Percentiles rank a stretch among this genome's conserved stretches.
These are phyloP conservation scores for Tolypocladium tundrense DNA, from an alignment of 2,329 filamentous ascomycete genomes.

Conservation along the genomic window DNA sequence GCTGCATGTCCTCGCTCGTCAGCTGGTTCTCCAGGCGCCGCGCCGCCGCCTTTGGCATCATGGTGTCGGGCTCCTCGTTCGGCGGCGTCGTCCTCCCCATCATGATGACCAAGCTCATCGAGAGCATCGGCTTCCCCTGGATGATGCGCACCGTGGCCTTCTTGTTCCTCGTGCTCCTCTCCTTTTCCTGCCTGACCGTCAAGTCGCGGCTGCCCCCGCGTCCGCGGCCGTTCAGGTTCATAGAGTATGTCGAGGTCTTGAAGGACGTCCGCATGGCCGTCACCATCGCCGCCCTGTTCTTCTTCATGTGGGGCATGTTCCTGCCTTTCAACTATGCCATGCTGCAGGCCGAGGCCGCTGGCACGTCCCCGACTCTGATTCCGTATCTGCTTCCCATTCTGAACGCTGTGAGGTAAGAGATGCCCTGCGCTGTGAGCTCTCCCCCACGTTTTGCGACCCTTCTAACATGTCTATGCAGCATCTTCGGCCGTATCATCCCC, in stretches of 20 bases:
- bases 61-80: conserved; percentile 41
- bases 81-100: conserved; percentile 52
- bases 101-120: conserved; percentile 44
- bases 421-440: not conserved
- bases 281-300: conserved; percentile 34
- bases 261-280: conserved; percentile 33
- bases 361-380: conserved; percentile 29
- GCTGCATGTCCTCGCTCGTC: conserved; percentile 28
- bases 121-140: conserved; percentile 34
- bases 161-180: conserved; percentile 28
- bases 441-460: not conserved
- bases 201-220: conserved; percentile 33
- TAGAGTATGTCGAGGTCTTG: conserved; percentile 36
- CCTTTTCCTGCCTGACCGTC: conserved; percentile 25
- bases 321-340: conserved; percentile 43
- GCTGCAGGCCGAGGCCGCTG: conserved; percentile 33
- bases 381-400: conserved; percentile 47
- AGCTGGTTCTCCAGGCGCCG: conserved; percentile 44
- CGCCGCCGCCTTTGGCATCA: conserved; percentile 42
- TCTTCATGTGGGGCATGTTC: conserved; percentile 47
- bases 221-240: conserved; percentile 31
- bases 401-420: conserved; percentile 35
- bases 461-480: conserved; percentile 17
- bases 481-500: conserved; percentile 40
- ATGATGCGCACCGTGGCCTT: conserved; percentile 37